Evolutionary conservation across 257 asterid genomes (phyloP).

Genomic region (Solanum ossicruentum): DNA sequence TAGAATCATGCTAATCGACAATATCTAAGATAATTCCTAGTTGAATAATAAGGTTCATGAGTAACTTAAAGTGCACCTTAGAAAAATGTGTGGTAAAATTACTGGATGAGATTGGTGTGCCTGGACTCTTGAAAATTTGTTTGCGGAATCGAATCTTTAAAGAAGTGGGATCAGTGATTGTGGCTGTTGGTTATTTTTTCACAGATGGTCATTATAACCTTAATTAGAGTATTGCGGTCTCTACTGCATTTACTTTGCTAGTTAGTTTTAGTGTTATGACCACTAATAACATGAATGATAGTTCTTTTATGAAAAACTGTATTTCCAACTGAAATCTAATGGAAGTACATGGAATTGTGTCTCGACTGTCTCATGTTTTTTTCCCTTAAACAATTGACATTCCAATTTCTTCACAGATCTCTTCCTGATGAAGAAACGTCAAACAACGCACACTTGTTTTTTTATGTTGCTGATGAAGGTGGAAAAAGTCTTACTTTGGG

Average conservation of each 20-base stretch:
- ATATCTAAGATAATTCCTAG: neutral
- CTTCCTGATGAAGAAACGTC: slow-evolving; percentile 38
- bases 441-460: slow-evolving; percentile 61
- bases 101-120: neutral
- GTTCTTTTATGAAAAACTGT: neutral
- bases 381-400: slow-evolving; percentile 4
- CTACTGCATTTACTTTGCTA: neutral
- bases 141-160: neutral
- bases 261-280: neutral
- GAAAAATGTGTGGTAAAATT: neutral
- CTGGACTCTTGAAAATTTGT: neutral
- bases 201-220: neutral
- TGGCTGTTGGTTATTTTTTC: neutral
- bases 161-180: neutral
- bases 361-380: neutral
- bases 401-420: slow-evolving; percentile 12
- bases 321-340: neutral
- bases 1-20: neutral
- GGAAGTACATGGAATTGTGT: neutral
- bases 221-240: neutral
- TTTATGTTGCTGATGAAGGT: slow-evolving; percentile 91
- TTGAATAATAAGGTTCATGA: neutral
- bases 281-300: neutral
- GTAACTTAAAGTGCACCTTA: neutral
- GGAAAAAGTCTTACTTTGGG: slow-evolving; percentile 59